These are phyloP conservation scores for Aureobasidium sp. DNA, from an alignment of 2,329 filamentous ascomycete genomes.

Conservation along the genomic window DNA sequence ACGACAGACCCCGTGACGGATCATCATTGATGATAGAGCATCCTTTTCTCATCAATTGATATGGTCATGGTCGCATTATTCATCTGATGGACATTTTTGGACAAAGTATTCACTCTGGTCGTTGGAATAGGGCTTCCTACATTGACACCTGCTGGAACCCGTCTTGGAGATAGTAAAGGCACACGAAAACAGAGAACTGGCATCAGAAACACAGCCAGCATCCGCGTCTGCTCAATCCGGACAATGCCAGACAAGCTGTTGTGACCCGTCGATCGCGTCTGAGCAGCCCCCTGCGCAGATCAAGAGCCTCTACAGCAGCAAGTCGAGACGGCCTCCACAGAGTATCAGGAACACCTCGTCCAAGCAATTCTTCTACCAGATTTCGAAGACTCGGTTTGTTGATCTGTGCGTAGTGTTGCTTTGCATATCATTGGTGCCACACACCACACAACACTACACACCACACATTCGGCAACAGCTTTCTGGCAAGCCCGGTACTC, in stretches of 20 bases:
- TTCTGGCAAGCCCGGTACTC: background rate
- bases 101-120: background rate
- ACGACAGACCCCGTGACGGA: background rate
- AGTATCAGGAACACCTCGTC: background rate
- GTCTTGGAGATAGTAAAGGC: background rate
- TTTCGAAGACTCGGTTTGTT: background rate
- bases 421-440: conserved; percentile 6
- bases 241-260: background rate
- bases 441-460: background rate
- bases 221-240: conserved; percentile 7
- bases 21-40: background rate
- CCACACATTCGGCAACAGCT: background rate
- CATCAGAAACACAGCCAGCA: conserved; percentile 8
- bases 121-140: conserved; percentile 1
- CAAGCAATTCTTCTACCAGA: conserved; percentile 14
- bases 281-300: conserved; percentile 2
- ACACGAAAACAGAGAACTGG: background rate
- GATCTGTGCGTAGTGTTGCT: conserved; percentile 13
- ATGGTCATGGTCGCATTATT: background rate
- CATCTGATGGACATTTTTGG: too few species aligned
- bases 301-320: background rate
- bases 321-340: background rate
- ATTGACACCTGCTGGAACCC: conserved; percentile 3
- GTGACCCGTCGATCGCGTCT: background rate
- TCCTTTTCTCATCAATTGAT: background rate